Base-by-base conservation (phyloP, 306 rosid species). In the Trifolium fragiferum region DNA sequence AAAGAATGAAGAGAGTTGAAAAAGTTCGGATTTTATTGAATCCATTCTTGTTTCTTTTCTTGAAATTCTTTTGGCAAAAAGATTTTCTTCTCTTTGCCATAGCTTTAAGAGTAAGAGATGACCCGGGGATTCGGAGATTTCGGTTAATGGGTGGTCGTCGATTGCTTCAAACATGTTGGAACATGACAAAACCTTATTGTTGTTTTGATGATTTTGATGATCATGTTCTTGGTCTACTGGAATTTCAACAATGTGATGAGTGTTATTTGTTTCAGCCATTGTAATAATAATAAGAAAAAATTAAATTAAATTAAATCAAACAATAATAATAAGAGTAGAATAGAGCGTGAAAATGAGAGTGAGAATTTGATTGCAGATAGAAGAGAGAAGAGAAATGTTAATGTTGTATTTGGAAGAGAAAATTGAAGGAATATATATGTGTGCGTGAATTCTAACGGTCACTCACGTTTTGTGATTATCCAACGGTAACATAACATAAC, bases 41-140 rank as follows among this genome's bases (percentile, higher is more conserved):
- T 84, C 89, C 84, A 94, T 23, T 81, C 89, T 53, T 18, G 89
- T 72, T 63, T 92, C 96, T 57, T 82, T 89, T 0, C 68, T 75
- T 0, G 89, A 78, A 1, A 92, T 86, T 10, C 88, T 75, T 15
- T 82, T 76, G 44, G 89, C 89, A 15, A 76, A 86, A 41, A 94
- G 80, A 25, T 86, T 84, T 59, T 94, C 99, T 30, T 92, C 92
- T 76, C 99, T 87, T 23, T 90, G 96, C 93, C 93, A 90, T 40
- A 94, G 96, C 81, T 90, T 94, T 18, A 94, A 86, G 15, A 92
- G 96, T 60, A 94, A 57, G 46, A 94, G 88, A 44, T 92, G 99
- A 13, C 99, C 99, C 0, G 96, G 88, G 62, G 92, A 86, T 8
- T 81, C 83, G 0, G 96, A 90, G 49, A 94, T 94, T 55, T 94